Evolutionary conservation across 805 yeast species (phyloP), one percentile per base, ranked within the genome.

Genomic region (Lipomyces orientalis): DNA sequence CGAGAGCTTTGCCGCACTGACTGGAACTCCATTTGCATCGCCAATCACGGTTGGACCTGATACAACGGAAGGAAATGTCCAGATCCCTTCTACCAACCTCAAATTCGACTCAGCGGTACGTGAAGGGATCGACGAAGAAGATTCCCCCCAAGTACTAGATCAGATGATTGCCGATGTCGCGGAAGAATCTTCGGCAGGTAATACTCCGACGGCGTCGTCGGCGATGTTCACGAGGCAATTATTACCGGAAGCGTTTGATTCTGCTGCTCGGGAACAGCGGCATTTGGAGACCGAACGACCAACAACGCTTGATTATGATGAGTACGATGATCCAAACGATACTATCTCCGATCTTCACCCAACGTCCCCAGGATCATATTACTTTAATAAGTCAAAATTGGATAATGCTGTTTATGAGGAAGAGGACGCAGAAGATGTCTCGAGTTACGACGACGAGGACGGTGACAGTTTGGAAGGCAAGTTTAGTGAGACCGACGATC

Each of bases 1-100:
- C 51, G 64, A 61, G 37, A 54, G 61, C 31, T 39, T 61, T 22
- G 60, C 60, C 0, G 55, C 64, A 25, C 35, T 43, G 49, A 43
- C 49, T 43, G 49, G 49, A 22, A 7, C 49, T n/a, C 22, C 49
- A n/a, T 43, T 43, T n/a, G 49, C 49, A 4, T 43, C 49, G 49
- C 49, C 49, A 1, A n/a, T n/a, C 9, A 1, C 22, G 9, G 22
- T n/a, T 43, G 19, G 22, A 16, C 16, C 19, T 43, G 49, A 43
- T 5, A 14, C 49, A 2, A n/a, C 22, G 8, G n/a, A n/a, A 43
- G 22, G 16, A 43, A 37, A 37, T 37, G 43, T 37, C n/a, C 16
- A 37, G n/a, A 5, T 37, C 12, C 43, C 43, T 10, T 37, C 43
- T 16, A 37, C 43, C 43, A 37, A 37, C 43, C 43, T 12, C 9